Evolutionary conservation across 2,329 filamentous ascomycete genomes (phyloP), one percentile per base, ranked within the genome.

Genomic region (Fusarium pseudonygamai): DNA sequence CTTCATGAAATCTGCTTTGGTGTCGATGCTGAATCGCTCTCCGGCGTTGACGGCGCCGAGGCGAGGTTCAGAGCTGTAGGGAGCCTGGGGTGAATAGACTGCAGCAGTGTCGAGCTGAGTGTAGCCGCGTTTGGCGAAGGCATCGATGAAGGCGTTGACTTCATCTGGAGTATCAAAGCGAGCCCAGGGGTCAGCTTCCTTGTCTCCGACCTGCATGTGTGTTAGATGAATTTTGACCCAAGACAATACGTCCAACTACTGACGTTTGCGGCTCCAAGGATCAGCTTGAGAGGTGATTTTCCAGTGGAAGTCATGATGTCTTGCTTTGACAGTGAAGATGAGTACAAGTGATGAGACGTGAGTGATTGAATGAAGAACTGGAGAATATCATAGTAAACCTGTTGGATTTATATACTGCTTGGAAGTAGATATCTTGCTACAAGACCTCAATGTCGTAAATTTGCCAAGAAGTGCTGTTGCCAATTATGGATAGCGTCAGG

Each of bases 1-100:
- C 4, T 80, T 79, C 3, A 77, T 75, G 12, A 67, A 78, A 10
- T 47, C 30, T n/a, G 82, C 78, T 67, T 84, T 84, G 22, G 81
- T 82, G 61, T 82, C 78, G n/a, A 84, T 79, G 3, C 46, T 62
- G 58, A 83, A 82, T 6, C 72, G 66, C 9, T 78, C 71, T 2
- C 77, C 78, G 0, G 79, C 80, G 6, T 53, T 69, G 36, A 67
- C 78, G 9, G 63, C 72, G 1, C 78, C 82, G 5, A 83, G 71
- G 11, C 78, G 75, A 6, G 72, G 72, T 71, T 84, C 83, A 1
- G 77, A 78, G 5, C 67, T 75, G 10, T 75, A 76, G 1, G 75
- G 75, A 4, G 77, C 78, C 2, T 67, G 59, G 3, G 75, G 73
- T 0, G 79, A 75, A 70, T 84, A 84, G 22, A 62, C 67, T n/a